Conservation (phyloP, 805 yeast species). For the Ogataea minuta region DNA sequence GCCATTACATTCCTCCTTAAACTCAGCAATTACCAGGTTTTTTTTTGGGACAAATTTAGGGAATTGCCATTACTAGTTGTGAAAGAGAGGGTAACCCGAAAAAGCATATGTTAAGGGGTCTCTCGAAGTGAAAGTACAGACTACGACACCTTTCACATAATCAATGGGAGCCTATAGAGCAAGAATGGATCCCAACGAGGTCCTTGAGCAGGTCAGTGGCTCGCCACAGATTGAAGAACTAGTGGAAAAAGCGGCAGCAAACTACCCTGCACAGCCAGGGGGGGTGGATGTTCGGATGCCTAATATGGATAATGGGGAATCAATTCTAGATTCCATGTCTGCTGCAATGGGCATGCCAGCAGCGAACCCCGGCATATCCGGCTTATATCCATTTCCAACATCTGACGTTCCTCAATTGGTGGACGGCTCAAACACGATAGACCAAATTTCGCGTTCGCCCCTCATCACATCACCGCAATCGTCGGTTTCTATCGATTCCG, state of each 20-base stretch:
- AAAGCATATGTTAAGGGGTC: no score
- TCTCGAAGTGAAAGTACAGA: no score
- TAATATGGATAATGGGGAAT: conserved; percentile 8
- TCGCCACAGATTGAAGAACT: conserved; percentile 16
- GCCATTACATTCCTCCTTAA: no score
- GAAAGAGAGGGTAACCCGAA: conserved; percentile 3
- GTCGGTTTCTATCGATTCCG: conserved; percentile 4
- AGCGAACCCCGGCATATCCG: neutral
- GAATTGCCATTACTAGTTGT: no score
- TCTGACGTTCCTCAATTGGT: conserved; percentile 13
- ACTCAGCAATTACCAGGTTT: no score
- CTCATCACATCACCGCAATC: conserved; percentile 18
- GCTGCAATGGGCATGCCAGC: conserved; percentile 10
- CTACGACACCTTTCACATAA: neutral
- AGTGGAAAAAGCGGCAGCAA: conserved; percentile 4
- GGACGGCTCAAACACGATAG: conserved; percentile 5
- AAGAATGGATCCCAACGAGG: conserved; percentile 1
- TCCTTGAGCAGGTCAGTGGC: conserved; percentile 2
- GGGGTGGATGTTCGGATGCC: conserved; percentile 1
- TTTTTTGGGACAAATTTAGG: no score
- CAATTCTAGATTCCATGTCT: conserved; percentile 14
- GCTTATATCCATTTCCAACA: conserved; percentile 12
- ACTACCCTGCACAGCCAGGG: neutral
- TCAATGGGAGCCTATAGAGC: conserved; percentile 11
- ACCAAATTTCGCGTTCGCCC: conserved; percentile 13